A percentile compares a stretch with the other conserved stretches of the same genome.
phyloP scores from a whole-genome alignment of 2,329 filamentous ascomycete species.

The Dryadomyces quercivorus region DNA sequence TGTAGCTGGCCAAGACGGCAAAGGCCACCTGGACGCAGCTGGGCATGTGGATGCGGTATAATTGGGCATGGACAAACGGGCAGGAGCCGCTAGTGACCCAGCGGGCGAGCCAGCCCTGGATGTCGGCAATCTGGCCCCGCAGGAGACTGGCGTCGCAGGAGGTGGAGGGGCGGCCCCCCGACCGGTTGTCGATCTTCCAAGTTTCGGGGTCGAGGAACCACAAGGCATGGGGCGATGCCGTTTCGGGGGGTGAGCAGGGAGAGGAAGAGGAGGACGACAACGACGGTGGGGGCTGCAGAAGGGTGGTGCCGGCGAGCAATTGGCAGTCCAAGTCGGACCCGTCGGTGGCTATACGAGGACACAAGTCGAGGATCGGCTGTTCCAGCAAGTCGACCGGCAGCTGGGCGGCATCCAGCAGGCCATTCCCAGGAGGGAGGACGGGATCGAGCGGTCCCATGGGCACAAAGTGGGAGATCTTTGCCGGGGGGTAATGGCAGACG shows the following conservation, averaged over 20 bases:
- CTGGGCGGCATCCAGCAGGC: neutral
- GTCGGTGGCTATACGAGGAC: no score
- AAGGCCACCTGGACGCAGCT: conserved; percentile 19
- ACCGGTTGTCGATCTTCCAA: conserved; percentile 10
- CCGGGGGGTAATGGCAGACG: conserved; percentile 14
- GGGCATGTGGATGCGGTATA: conserved; percentile 18
- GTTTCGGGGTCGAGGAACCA: conserved; percentile 13
- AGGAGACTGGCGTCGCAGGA: conserved; percentile 2
- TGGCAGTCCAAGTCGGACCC: no score
- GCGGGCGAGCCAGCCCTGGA: conserved; percentile 15
- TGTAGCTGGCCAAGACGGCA: conserved; percentile 14
- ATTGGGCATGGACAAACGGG: conserved; percentile 19
- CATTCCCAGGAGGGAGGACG: neutral
- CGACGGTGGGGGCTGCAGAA: neutral
- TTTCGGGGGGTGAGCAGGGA: neutral
- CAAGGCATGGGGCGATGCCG: neutral
- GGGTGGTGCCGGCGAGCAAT: no score
- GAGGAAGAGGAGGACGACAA: neutral
- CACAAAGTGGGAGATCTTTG: conserved; percentile 2
- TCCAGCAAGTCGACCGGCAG: no score
- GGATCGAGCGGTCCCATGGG: neutral
- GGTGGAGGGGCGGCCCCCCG: neutral
- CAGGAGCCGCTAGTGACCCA: conserved; percentile 18
- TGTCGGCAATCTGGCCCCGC: conserved; percentile 4
- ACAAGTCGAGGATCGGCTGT: no score